Evolutionary conservation across 2,329 filamentous ascomycete genomes (phyloP).

Genomic region (Scopulariopsis brevicaulis): DNA sequence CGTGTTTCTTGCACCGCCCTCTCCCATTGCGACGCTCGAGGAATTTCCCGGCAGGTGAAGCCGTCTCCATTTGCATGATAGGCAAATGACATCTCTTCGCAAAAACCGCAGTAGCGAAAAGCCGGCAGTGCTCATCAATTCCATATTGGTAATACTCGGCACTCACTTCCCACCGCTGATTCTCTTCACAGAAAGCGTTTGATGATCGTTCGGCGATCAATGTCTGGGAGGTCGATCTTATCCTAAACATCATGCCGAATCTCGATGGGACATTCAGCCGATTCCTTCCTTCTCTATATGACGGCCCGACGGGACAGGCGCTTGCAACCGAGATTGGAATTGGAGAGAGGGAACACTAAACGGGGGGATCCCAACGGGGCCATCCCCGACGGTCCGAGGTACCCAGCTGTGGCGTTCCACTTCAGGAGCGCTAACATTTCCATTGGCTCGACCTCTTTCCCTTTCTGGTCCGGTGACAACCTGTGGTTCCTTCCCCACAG

Average conservation of each 20-base stretch:
- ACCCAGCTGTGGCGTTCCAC: neutral
- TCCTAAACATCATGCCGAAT: neutral
- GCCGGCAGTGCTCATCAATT: too few relatives aligned
- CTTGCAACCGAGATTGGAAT: neutral
- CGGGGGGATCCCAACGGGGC: neutral
- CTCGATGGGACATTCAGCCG: neutral
- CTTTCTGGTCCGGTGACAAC: neutral
- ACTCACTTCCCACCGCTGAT: neutral
- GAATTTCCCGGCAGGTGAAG: neutral
- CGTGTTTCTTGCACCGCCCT: neutral
- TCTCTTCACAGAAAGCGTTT: neutral
- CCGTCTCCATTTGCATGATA: neutral
- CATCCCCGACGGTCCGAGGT: neutral
- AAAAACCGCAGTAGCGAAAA: neutral
- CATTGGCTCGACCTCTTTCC: neutral
- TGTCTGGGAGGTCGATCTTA: neutral
- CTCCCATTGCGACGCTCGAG: neutral
- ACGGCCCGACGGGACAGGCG: neutral
- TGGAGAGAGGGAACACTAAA: neutral
- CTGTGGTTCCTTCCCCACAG: neutral
- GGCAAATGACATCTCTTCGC: neutral
- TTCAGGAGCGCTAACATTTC: neutral
- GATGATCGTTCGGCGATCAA: slow-evolving; percentile 1
- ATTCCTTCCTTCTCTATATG: neutral
- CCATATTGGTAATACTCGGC: too few relatives aligned